Percentiles rank a stretch among this genome's conserved stretches.
Evolutionary conservation across 129 eudicot species (phyloP).

Genomic region (Oenanthe sinensis): DNA sequence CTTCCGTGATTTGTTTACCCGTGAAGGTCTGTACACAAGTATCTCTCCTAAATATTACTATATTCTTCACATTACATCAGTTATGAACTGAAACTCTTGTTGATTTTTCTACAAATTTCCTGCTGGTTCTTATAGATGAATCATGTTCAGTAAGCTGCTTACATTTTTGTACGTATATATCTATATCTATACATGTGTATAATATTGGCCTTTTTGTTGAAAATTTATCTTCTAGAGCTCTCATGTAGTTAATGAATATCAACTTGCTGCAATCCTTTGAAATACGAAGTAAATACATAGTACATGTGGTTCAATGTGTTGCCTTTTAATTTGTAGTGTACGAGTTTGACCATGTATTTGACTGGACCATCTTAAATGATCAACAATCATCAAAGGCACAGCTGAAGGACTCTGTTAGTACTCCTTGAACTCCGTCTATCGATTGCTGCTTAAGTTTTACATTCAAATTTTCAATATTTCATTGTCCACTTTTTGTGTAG

Average conservation of each 20-base stretch:
- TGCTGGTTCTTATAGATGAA: slow-evolving; percentile 2
- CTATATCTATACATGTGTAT: not conserved
- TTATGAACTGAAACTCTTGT: not conserved
- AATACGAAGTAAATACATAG: not conserved
- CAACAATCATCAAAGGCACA: slow-evolving; percentile 59
- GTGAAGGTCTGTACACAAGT: slow-evolving; percentile 52
- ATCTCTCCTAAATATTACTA: not conserved
- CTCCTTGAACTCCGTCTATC: not conserved
- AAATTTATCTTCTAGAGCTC: not conserved
- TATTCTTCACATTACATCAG: not conserved
- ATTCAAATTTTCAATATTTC: not conserved
- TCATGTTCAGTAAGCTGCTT: not conserved
- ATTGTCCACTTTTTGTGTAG: not conserved
- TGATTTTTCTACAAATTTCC: not conserved
- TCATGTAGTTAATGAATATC: not conserved
- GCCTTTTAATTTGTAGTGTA: slow-evolving; percentile 31
- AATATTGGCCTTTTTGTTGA: not conserved
- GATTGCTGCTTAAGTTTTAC: not conserved
- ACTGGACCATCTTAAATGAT: slow-evolving; percentile 80
- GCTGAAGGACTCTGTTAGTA: slow-evolving; percentile 37
- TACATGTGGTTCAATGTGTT: not conserved
- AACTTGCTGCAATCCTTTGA: not conserved
- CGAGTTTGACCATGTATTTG: slow-evolving; percentile 70
- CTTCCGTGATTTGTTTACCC: slow-evolving; percentile 70
- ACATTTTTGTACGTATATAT: not conserved